A percentile compares a stretch with the other conserved stretches of the same genome.
These are phyloP conservation scores for Podospora appendiculata DNA, from an alignment of 495 filamentous ascomycete species.

Conservation along the genomic window DNA sequence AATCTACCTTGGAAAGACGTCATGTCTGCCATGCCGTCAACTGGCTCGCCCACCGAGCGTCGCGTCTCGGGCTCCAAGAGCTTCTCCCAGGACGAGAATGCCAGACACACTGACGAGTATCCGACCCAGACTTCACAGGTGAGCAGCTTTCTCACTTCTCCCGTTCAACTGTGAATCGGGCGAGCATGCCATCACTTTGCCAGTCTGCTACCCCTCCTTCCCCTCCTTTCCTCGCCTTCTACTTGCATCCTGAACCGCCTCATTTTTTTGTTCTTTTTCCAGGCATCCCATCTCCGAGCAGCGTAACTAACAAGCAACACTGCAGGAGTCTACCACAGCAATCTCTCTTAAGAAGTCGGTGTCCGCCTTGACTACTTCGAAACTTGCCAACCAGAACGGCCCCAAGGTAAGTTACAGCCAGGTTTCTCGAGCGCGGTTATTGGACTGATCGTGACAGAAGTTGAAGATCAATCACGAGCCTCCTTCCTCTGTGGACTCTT, in stretches of 20 bases:
- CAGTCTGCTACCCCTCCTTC: background rate
- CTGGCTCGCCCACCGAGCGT: conserved; percentile 41
- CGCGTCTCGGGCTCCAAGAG: conserved; percentile 26
- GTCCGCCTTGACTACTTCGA: conserved; percentile 36
- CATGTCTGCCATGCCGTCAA: conserved; percentile 40
- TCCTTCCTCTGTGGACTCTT: conserved; percentile 23
- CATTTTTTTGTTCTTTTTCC: background rate
- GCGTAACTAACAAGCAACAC: background rate
- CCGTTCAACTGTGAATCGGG: background rate
- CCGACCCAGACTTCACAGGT: conserved; percentile 6
- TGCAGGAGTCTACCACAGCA: conserved; percentile 4
- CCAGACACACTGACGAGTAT: conserved; percentile 17
- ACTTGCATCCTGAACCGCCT: background rate
- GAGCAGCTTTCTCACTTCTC: background rate
- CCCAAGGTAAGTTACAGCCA: conserved; percentile 29
- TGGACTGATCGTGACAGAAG: conserved; percentile 36
- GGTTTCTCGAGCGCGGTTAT: background rate
- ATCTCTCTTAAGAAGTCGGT: conserved; percentile 33
- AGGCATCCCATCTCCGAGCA: background rate
- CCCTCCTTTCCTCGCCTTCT: background rate
- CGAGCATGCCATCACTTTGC: too few species aligned
- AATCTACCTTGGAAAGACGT: conserved; percentile 8
- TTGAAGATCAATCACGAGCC: conserved; percentile 40
- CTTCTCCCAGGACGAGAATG: conserved; percentile 37
- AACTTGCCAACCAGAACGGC: conserved; percentile 40